Evolutionary conservation across 2,329 filamentous ascomycete species (phyloP).

Genomic region (Trichoderma sp.): DNA sequence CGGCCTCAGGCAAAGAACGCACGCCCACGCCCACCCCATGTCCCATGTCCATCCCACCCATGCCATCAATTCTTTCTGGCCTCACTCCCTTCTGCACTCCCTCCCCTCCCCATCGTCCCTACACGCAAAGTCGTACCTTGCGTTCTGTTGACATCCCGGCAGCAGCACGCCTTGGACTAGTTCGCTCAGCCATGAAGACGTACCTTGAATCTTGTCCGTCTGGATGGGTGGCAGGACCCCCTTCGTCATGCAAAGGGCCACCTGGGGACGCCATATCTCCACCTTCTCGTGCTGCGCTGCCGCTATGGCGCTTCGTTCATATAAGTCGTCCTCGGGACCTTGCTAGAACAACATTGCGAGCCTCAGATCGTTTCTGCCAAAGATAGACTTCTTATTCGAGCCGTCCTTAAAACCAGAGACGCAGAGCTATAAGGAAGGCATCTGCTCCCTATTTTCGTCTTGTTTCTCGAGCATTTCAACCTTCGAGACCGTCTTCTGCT

Average conservation of each 20-base stretch:
- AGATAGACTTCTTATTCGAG: slow-evolving; percentile 25
- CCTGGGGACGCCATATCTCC: slow-evolving; percentile 21
- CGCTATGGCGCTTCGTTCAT: slow-evolving; percentile 24
- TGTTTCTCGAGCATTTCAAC: neutral
- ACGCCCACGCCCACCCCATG: slow-evolving; percentile 1
- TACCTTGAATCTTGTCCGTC: slow-evolving; percentile 24
- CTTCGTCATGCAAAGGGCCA: slow-evolving; percentile 25
- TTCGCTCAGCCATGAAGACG: slow-evolving; percentile 24
- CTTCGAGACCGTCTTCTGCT: neutral
- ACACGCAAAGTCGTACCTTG: slow-evolving; percentile 18
- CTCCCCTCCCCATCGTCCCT: neutral
- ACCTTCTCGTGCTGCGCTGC: slow-evolving; percentile 17
- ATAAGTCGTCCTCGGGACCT: slow-evolving; percentile 26
- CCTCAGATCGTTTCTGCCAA: slow-evolving; percentile 25
- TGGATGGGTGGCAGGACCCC: slow-evolving; percentile 19
- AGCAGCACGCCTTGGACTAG: slow-evolving; percentile 23
- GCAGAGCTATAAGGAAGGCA: neutral
- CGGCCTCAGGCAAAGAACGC: neutral
- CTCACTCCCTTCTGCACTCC: neutral
- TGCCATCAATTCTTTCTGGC: neutral
- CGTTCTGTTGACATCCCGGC: slow-evolving; percentile 22
- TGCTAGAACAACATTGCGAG: slow-evolving; percentile 20
- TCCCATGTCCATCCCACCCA: neutral
- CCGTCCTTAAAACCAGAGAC: neutral
- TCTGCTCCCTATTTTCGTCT: neutral